Base-by-base conservation (phyloP, 2,329 filamentous ascomycete genomes). In the Emergomyces orientalis region DNA sequence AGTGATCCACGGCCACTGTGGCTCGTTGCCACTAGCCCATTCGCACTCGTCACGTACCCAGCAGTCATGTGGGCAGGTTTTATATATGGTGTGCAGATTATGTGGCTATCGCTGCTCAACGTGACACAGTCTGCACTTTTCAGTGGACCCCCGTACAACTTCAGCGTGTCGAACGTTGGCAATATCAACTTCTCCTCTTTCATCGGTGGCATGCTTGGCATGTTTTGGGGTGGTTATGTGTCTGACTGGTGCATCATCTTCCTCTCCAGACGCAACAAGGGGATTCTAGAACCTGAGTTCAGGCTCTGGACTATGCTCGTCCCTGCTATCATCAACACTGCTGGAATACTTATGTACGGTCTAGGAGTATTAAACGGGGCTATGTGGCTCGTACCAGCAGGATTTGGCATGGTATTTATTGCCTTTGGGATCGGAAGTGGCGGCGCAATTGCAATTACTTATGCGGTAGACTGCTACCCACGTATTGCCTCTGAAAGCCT, bases 211-310 rank as follows among this genome's bases (percentile, higher is more conserved):
- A 70, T 72, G 1, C 45, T 79, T 2, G 76, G 72, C 14, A 67
- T 69, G n/a, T 19, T 74, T 8, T 65, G 71, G 60, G 65, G 65
- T 17, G 77, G 75, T 2, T 72, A 70, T 7, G 34, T 78, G 11
- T 75, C 71, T 58, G 77, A 79, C 60, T 69, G 67, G 64, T 71
- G 69, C 22, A 75, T 77, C 43, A 25, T 79, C 1, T 71, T 56
- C 1, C 64, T 78, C 1, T 70, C 77, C 0, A 70, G 69, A 32
- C 67, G 74, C 9, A 77, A 77, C 56, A 67, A 68, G 1, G 78
- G 78, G 0, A 71, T 78, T 5, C 77, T 75, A 60, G 78, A 81
- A 56, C 79, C 78, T 0, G 78, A 81, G 63, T 77, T 77, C 70
- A 71, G 78, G 5, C 71, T 81, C 6, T 76, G 73, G 73, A 66